Conservation (phyloP, 2,329 filamentous ascomycete genomes). For the Fusarium incarnatum region DNA sequence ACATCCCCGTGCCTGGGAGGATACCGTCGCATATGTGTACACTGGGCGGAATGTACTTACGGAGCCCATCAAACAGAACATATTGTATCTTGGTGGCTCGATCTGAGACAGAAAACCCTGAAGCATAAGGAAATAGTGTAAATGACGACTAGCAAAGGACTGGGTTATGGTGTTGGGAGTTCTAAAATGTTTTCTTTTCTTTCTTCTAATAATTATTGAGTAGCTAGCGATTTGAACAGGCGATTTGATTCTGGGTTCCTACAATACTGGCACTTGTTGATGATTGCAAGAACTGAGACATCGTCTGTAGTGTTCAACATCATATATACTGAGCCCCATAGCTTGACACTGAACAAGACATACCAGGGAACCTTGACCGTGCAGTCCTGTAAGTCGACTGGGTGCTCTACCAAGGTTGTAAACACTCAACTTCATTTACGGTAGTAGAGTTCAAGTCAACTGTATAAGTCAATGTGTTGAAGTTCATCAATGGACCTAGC, state of each 20-base stretch:
- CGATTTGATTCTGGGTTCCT: not conserved
- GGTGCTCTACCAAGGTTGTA: not conserved
- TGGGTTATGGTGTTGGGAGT: not conserved
- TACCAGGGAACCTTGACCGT: not conserved
- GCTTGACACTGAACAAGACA: not conserved
- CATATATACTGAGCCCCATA: no score
- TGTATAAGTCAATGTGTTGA: not conserved
- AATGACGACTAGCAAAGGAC: not conserved
- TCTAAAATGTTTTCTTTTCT: not conserved
- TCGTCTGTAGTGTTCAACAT: not conserved
- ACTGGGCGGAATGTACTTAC: constrained; percentile 61
- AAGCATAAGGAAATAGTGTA: not conserved
- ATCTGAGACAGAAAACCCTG: constrained; percentile 45
- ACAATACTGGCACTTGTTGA: not conserved
- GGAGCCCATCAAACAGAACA: constrained; percentile 62
- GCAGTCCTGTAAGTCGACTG: no score
- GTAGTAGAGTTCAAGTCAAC: not conserved
- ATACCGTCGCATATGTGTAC: constrained; percentile 68
- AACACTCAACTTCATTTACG: no score
- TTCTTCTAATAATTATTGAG: constrained; percentile 1
- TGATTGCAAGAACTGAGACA: not conserved
- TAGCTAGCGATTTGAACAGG: constrained; percentile 3
- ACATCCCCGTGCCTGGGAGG: constrained; percentile 65
- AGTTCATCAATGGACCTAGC: not conserved
- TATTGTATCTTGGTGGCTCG: constrained; percentile 66